Evolutionary conservation across 1,284 basidiomycete species (phyloP).

Genomic region (Trichosporon sp.): DNA sequence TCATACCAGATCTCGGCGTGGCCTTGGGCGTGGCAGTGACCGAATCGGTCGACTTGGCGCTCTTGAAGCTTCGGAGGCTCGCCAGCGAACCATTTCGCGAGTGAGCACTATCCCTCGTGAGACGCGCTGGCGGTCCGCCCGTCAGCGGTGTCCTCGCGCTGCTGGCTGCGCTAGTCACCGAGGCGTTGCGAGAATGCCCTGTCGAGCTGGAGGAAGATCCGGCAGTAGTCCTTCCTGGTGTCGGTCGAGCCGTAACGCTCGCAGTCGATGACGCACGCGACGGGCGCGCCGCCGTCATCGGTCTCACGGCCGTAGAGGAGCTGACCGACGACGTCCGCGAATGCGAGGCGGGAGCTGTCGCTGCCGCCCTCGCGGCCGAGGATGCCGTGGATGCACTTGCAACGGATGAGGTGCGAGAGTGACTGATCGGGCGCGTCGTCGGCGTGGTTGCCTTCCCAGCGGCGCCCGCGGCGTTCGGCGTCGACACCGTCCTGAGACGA

Average conservation of each 20-base stretch:
- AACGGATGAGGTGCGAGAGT: conserved; percentile 7
- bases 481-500: background rate
- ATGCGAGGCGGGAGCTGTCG: background rate
- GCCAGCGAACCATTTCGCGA: conserved; percentile 10
- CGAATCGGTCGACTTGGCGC: background rate
- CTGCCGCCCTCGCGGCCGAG: background rate
- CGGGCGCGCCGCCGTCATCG: background rate
- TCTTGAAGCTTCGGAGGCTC: conserved; percentile 8
- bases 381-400: conserved; percentile 13
- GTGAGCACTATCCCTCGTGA: conserved; percentile 13
- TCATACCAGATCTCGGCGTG: conserved; percentile 3
- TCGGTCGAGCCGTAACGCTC: background rate
- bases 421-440: background rate
- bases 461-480: conserved; percentile 8
- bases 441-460: background rate
- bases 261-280: conserved; percentile 13
- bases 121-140: background rate
- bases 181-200: conserved; percentile 8
- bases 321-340: conserved; percentile 1
- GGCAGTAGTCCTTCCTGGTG: background rate
- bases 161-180: conserved; percentile 13
- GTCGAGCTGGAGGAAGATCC: conserved; percentile 5
- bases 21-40: background rate
- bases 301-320: background rate
- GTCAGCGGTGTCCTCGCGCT: background rate